Evolutionary conservation across 2,329 filamentous ascomycete species (phyloP), one percentile per base, ranked within the genome.

Genomic region (Colletotrichum gloeosporioides): DNA sequence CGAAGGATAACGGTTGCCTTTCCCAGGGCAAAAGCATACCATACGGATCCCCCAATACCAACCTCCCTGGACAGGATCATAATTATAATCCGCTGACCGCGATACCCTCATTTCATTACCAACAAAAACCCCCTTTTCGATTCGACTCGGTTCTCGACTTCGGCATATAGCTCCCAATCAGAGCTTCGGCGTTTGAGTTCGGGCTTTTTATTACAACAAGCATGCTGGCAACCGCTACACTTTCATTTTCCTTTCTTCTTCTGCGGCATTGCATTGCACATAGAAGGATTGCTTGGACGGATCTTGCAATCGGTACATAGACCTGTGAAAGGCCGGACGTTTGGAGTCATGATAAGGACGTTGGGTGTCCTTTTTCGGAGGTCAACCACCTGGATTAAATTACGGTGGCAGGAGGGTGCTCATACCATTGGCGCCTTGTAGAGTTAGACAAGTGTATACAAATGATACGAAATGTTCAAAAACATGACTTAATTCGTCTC

Each of bases 311-410:
- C 70, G 70, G 74, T 73, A 69, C 64, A 76, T 76, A 76, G 70
- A 74, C 49, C 70, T 69, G 64, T 74, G 44, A 76, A 61, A 65
- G 72, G 59, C 44, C 64, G 59, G 74, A 76, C 70, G 70, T 74
- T 65, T 55, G 74, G 74, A 76, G 74, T 74, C 71, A 76, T 69
- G 74, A 73, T 74, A 61, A 73, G 74, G 74, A 76, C 70, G 34
- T 64, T 61, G 74, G 74, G 25, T 76, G 74, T 76, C 70, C 74
- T 69, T 76, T 72, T 72, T 73, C 27, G 59, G 70, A 74, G 61
- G 65, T 74, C 59, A 61, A 69, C 64, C 64, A 64, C 59, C 39
- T 34, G 63, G 70, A 57, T 65, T 74, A 71, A 39, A 59, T 65
- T 69, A 36, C 25, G 70, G 70, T 76, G 59, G 29, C 61, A 53